These are phyloP conservation scores for Ceraceosorus guamensis DNA, from an alignment of 1,284 basidiomycete genomes.

Conservation along the genomic window DNA sequence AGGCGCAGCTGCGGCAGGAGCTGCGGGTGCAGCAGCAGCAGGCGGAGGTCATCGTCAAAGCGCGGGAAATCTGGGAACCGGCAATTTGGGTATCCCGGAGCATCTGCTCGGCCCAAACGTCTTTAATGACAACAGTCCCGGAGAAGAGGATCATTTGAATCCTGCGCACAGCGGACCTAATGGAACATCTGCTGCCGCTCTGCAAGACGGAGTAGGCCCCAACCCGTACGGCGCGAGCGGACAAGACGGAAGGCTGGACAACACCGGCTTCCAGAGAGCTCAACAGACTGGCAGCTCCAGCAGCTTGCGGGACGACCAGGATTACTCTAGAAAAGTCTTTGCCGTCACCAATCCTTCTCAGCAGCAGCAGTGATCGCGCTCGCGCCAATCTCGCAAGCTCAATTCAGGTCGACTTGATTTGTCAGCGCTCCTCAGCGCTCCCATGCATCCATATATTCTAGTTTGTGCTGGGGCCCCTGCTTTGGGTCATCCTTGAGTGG, in stretches of 20 bases:
- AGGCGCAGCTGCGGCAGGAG: neutral
- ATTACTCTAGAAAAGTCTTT: conserved; percentile 27
- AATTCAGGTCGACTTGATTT: too few relatives aligned
- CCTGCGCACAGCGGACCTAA: neutral
- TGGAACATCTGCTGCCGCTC: too few relatives aligned
- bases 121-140: conserved; percentile 22
- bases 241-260: conserved; percentile 26
- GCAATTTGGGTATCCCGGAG: conserved; percentile 4
- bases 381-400: too few relatives aligned
- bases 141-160: conserved; percentile 8
- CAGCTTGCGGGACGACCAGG: conserved; percentile 31
- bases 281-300: conserved; percentile 19
- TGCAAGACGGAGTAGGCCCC: neutral
- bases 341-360: conserved; percentile 17
- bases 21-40: conserved; percentile 4
- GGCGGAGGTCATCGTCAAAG: conserved; percentile 5
- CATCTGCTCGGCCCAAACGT: conserved; percentile 21
- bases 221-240: conserved; percentile 15
- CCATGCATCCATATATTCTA: too few relatives aligned
- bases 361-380: too few relatives aligned
- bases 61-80: conserved; percentile 12
- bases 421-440: too few relatives aligned
- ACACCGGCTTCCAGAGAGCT: conserved; percentile 11
- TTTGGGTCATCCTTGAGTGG: too few relatives aligned
- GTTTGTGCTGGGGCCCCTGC: too few relatives aligned